Percentiles rank a stretch among this genome's conserved stretches.
phyloP scores from a whole-genome alignment of 345 rosid genomes.

The Eucalyptus curtisii region DNA sequence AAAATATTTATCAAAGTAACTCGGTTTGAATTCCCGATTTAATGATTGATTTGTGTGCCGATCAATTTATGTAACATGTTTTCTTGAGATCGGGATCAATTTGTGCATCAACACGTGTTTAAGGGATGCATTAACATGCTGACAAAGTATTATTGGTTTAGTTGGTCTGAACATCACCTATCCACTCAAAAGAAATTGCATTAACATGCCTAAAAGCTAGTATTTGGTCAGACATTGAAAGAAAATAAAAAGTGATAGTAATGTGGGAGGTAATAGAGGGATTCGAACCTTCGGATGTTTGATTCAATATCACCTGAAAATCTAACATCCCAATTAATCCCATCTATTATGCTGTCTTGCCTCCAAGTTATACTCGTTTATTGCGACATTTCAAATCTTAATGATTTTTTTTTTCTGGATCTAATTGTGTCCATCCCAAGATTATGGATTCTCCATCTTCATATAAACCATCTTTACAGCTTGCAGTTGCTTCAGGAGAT shows the following conservation, averaged over 20 bases:
- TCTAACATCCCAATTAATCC: no score
- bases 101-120: background rate
- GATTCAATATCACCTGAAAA: no score
- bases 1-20: no score
- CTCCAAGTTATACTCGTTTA: background rate
- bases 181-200: background rate
- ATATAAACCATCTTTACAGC: no score
- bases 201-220: background rate
- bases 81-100: background rate
- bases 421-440: no score
- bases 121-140: background rate
- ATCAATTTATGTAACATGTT: no score
- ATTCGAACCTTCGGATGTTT: no score
- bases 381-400: background rate
- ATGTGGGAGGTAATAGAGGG: background rate
- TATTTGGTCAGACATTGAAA: no score
- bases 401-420: background rate
- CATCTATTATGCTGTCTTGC: background rate
- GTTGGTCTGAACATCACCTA: background rate
- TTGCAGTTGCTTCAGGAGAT: no score
- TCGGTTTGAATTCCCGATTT: fast-evolving
- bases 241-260: background rate
- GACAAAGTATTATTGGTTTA: background rate
- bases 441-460: no score
- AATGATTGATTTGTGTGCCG: no score